Evolutionary conservation across 2,329 filamentous ascomycete genomes (phyloP).

Genomic region (Trichoderma lentiforme): DNA sequence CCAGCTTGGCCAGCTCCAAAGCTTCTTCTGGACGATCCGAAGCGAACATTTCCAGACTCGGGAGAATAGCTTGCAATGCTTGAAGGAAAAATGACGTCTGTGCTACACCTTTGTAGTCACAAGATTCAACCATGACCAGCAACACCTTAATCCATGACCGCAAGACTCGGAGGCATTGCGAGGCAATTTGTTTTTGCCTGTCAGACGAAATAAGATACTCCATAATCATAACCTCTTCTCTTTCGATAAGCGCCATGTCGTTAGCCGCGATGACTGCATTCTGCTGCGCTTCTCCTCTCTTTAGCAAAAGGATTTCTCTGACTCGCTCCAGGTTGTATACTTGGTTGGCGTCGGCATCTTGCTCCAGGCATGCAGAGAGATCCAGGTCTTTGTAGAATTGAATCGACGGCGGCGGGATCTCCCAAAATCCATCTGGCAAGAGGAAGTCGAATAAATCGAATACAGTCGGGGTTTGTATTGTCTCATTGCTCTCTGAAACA

Average conservation of each 20-base stretch:
- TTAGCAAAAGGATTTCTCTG: constrained; percentile 69
- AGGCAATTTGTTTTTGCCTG: constrained; percentile 55
- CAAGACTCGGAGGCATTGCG: constrained; percentile 64
- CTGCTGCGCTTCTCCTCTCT: constrained; percentile 57
- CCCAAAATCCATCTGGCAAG: constrained; percentile 49
- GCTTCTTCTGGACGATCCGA: constrained; percentile 67
- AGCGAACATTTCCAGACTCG: constrained; percentile 77
- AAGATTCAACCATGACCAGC: constrained; percentile 76
- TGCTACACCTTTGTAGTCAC: constrained; percentile 70
- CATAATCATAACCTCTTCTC: constrained; percentile 58
- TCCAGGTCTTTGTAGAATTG: constrained; percentile 64
- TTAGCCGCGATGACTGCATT: constrained; percentile 49
- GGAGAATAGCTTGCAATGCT: constrained; percentile 80
- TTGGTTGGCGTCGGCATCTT: constrained; percentile 53
- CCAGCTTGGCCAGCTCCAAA: constrained; percentile 72
- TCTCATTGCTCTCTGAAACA: constrained; percentile 61
- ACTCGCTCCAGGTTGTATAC: constrained; percentile 70
- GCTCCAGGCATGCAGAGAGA: constrained; percentile 60
- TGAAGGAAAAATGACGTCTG: constrained; percentile 80
- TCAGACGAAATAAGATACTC: constrained; percentile 63
- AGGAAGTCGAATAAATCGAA: constrained; percentile 95
- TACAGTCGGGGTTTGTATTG: constrained; percentile 67
- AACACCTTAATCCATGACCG: constrained; percentile 82
- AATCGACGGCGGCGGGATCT: constrained; percentile 50
- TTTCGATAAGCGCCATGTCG: constrained; percentile 49